phyloP scores from a whole-genome alignment of 2,329 filamentous ascomycete genomes.

The Pseudogymnoascus sp. region DNA sequence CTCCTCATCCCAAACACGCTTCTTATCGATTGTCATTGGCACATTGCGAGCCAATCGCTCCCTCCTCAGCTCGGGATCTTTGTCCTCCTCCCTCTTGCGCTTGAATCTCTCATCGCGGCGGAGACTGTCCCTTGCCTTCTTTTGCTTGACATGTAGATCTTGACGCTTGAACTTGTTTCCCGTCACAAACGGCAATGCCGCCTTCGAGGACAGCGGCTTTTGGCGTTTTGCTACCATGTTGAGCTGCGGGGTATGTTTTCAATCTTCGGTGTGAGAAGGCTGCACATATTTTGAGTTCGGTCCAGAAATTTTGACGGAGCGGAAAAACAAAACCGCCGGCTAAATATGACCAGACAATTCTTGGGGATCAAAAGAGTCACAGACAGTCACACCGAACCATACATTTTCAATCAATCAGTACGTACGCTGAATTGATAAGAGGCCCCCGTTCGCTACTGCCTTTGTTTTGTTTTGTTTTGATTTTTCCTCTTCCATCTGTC shows the following conservation, averaged over 20 bases:
- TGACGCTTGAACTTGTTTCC: slow-evolving; percentile 76
- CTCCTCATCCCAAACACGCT: slow-evolving; percentile 82
- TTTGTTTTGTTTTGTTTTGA: neutral
- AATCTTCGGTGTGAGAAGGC: neutral
- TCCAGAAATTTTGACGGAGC: slow-evolving; percentile 8
- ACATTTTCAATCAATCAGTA: neutral
- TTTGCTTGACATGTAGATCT: slow-evolving; percentile 70
- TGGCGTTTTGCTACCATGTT: slow-evolving; percentile 44
- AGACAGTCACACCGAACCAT: neutral
- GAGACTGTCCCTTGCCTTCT: slow-evolving; percentile 65
- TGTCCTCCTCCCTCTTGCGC: slow-evolving; percentile 77
- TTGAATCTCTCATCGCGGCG: slow-evolving; percentile 71
- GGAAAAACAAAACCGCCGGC: slow-evolving; percentile 11
- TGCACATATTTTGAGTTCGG: neutral
- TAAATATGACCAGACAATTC: neutral
- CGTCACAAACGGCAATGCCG: slow-evolving; percentile 45
- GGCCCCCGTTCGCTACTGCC: neutral
- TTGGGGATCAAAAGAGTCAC: slow-evolving; percentile 1
- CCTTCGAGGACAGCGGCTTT: slow-evolving; percentile 36
- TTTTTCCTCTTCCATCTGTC: slow-evolving; percentile 1
- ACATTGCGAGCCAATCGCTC: slow-evolving; percentile 71
- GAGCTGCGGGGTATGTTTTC: slow-evolving; percentile 17
- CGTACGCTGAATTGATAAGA: slow-evolving; percentile 2
- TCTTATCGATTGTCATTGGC: slow-evolving; percentile 74
- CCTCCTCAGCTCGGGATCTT: slow-evolving; percentile 67